These are phyloP conservation scores for Bullera alba DNA, from an alignment of 768 basidiomycete species.

Conservation along the genomic window DNA sequence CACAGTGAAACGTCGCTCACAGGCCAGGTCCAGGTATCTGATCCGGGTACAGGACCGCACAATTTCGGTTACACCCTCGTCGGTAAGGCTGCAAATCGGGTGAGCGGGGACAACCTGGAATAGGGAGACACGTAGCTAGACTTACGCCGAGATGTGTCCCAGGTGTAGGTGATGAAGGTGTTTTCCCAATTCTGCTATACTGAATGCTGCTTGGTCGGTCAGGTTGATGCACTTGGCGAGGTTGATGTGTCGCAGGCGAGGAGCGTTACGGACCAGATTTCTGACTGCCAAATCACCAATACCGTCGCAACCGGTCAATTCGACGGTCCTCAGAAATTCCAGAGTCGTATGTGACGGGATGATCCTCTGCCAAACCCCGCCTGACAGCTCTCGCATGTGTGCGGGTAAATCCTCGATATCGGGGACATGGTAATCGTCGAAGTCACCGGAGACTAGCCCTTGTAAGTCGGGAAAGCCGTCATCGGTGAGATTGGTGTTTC, in stretches of 20 bases:
- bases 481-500: conserved; percentile 71
- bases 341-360: background rate
- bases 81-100: conserved; percentile 62
- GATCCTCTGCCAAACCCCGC: background rate
- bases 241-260: conserved; percentile 77
- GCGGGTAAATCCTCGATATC: background rate
- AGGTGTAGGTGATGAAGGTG: conserved; percentile 91
- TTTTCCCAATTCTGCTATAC: conserved; percentile 79
- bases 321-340: conserved; percentile 51
- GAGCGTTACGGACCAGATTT: conserved; percentile 70
- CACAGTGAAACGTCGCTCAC: conserved; percentile 51
- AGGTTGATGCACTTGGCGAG: conserved; percentile 74
- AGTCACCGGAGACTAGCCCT: conserved; percentile 36
- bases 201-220: conserved; percentile 74
- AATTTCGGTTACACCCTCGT: conserved; percentile 72
- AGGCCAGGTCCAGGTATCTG: conserved; percentile 93
- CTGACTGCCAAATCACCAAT: conserved; percentile 77
- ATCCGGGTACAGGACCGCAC: conserved; percentile 81
- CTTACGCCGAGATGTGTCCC: conserved; percentile 63
- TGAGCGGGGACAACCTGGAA: background rate
- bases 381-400: background rate
- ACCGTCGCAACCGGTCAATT: conserved; percentile 74
- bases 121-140: conserved; percentile 1
- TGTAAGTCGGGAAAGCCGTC: conserved; percentile 71
- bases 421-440: conserved; percentile 5